These are phyloP conservation scores for Juncus effusus DNA, from an alignment of 176 grass and related monocot genomes.

Conservation along the genomic window DNA sequence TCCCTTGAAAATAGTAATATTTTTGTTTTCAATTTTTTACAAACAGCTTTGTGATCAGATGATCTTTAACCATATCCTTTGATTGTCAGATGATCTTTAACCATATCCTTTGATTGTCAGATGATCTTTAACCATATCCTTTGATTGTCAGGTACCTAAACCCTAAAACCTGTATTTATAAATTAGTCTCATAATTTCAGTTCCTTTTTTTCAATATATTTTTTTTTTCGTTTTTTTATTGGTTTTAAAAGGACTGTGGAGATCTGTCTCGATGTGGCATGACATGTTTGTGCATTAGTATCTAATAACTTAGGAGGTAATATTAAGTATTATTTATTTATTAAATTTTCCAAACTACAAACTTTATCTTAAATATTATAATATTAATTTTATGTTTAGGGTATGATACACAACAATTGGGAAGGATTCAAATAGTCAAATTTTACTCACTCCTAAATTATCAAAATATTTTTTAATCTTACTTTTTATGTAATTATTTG, in stretches of 20 bases:
- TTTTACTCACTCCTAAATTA: slow-evolving; percentile 64
- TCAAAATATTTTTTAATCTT: slow-evolving; percentile 9
- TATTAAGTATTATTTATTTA: no score
- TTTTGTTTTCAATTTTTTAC: neutral
- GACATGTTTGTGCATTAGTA: slow-evolving; percentile 69
- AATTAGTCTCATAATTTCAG: neutral
- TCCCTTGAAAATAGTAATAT: no score
- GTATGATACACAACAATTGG: slow-evolving; percentile 74
- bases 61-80: slow-evolving; percentile 95
- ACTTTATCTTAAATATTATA: slow-evolving; percentile 8
- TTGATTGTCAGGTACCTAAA: slow-evolving; percentile 60
- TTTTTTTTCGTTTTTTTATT: slow-evolving; percentile 19
- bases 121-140: no score
- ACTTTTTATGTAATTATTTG: slow-evolving; percentile 4
- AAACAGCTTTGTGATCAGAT: slow-evolving; percentile 74
- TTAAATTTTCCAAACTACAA: neutral
- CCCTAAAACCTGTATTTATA: no score
- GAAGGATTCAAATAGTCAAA: slow-evolving; percentile 33
- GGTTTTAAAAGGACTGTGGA: slow-evolving; percentile 62
- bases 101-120: no score
- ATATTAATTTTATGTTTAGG: slow-evolving; percentile 34
- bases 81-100: slow-evolving; percentile 93
- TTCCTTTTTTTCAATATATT: neutral
- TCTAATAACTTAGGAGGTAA: slow-evolving; percentile 62
- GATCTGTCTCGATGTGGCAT: slow-evolving; percentile 67